phyloP scores from a whole-genome alignment of 495 filamentous ascomycete genomes.

The Aspergillus sparsus region DNA sequence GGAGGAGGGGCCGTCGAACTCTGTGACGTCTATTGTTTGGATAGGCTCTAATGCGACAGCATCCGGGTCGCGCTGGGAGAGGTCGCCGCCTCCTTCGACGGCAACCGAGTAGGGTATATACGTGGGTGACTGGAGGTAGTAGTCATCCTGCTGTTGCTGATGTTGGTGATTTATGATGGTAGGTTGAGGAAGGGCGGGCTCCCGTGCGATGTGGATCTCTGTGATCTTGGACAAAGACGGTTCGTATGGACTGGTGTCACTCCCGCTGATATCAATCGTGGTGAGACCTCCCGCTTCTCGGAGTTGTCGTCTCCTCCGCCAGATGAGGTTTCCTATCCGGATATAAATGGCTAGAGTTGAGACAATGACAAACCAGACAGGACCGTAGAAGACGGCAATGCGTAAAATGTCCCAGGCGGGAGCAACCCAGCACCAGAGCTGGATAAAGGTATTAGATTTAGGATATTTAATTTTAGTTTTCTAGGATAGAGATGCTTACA shows the following conservation, averaged over 20 bases:
- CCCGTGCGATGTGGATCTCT: constrained; percentile 53
- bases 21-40: not conserved
- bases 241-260: constrained; percentile 16
- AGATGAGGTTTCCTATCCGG: constrained; percentile 71
- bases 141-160: constrained; percentile 2
- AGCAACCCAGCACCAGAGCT: constrained; percentile 85
- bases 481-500: constrained; percentile 32
- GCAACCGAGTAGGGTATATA: constrained; percentile 42
- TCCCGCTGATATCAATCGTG: constrained; percentile 25
- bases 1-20: constrained; percentile 16
- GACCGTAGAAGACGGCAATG: constrained; percentile 78
- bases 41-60: constrained; percentile 8
- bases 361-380: constrained; percentile 77
- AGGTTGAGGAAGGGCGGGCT: constrained; percentile 23
- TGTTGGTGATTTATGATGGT: not conserved
- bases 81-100: constrained; percentile 33
- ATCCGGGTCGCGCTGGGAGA: not conserved
- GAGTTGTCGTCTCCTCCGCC: constrained; percentile 50
- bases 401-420: constrained; percentile 69
- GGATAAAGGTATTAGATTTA: constrained; percentile 1
- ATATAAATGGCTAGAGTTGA: constrained; percentile 74
- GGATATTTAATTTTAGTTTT: not conserved
- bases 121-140: constrained; percentile 1
- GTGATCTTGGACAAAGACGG: constrained; percentile 61
- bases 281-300: constrained; percentile 39